phyloP scores from a whole-genome alignment of 2,329 filamentous ascomycete species.

The Metarhizium anisopliae region DNA sequence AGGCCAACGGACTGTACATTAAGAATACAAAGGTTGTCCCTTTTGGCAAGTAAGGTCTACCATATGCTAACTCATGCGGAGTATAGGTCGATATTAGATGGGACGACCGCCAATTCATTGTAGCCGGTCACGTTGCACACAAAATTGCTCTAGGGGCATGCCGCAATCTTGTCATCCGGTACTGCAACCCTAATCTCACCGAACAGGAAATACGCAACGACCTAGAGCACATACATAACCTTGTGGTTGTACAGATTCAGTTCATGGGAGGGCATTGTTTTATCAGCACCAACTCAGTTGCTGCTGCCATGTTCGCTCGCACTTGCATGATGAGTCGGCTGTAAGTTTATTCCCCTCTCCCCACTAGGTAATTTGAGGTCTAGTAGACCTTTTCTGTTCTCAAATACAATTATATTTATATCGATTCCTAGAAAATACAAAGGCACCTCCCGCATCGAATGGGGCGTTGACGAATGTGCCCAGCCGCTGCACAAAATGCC shows the following conservation, averaged over 20 bases:
- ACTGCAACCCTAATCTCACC: constrained; percentile 48
- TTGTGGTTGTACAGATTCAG: constrained; percentile 58
- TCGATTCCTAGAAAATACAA: constrained; percentile 49
- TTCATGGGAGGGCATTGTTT: constrained; percentile 52
- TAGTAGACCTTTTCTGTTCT: background rate
- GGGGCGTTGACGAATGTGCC: constrained; percentile 64
- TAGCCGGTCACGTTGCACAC: constrained; percentile 52
- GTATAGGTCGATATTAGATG: constrained; percentile 57
- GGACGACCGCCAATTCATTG: constrained; percentile 61
- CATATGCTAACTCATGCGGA: background rate
- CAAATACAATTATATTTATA: background rate
- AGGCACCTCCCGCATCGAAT: constrained; percentile 56
- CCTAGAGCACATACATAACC: constrained; percentile 73
- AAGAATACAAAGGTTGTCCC: constrained; percentile 47
- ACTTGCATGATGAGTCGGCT: constrained; percentile 65
- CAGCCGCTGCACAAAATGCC: constrained; percentile 36
- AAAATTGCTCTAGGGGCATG: constrained; percentile 60
- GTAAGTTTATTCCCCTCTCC: constrained; percentile 25
- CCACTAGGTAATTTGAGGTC: background rate
- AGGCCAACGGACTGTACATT: constrained; percentile 59
- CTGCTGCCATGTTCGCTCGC: constrained; percentile 64
- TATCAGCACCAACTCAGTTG: constrained; percentile 69
- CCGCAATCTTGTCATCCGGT: constrained; percentile 63
- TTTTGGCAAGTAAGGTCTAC: constrained; percentile 25
- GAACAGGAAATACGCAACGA: constrained; percentile 59